These are phyloP conservation scores for Nicotiana paniculata DNA, from an alignment of 257 asterid genomes.

Conservation along the genomic window DNA sequence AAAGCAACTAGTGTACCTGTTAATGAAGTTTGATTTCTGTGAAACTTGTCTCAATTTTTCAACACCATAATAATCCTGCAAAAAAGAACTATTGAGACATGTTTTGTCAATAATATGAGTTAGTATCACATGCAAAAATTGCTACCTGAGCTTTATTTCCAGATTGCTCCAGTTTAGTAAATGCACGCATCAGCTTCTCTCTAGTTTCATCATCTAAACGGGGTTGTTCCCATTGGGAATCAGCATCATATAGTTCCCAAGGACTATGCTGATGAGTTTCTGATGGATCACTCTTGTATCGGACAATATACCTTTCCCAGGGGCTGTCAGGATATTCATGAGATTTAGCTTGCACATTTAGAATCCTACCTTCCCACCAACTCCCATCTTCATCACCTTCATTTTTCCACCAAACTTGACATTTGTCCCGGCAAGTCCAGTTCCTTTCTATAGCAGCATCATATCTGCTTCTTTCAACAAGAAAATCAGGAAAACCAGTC, in stretches of 20 bases:
- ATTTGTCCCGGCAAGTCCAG: slow-evolving; percentile 78
- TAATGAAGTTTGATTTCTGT: slow-evolving; percentile 57
- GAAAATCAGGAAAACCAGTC: slow-evolving; percentile 85
- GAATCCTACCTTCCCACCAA: slow-evolving; percentile 95
- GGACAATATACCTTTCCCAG: slow-evolving; percentile 82
- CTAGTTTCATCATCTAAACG: slow-evolving; percentile 55
- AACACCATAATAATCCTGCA: slow-evolving; percentile 80
- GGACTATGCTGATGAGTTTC: slow-evolving; percentile 89
- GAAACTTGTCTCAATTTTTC: slow-evolving; percentile 65
- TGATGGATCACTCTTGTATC: slow-evolving; percentile 72
- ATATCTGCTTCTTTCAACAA: slow-evolving; percentile 79
- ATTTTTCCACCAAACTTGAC: slow-evolving; percentile 94
- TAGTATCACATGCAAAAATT: neutral
- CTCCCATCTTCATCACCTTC: slow-evolving; percentile 75
- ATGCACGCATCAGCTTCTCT: slow-evolving; percentile 41
- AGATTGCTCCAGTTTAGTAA: slow-evolving; percentile 60
- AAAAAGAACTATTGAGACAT: neutral
- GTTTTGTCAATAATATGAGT: neutral
- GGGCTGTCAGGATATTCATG: slow-evolving; percentile 87
- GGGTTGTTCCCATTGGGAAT: slow-evolving; percentile 60
- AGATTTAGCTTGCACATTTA: slow-evolving; percentile 60
- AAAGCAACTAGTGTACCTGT: slow-evolving; percentile 39
- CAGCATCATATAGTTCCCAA: slow-evolving; percentile 83
- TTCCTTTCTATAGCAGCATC: slow-evolving; percentile 73
- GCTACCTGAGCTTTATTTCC: slow-evolving; percentile 60